Evolutionary conservation across 2,329 filamentous ascomycete genomes (phyloP).

Genomic region (Aspergillus sojae): DNA sequence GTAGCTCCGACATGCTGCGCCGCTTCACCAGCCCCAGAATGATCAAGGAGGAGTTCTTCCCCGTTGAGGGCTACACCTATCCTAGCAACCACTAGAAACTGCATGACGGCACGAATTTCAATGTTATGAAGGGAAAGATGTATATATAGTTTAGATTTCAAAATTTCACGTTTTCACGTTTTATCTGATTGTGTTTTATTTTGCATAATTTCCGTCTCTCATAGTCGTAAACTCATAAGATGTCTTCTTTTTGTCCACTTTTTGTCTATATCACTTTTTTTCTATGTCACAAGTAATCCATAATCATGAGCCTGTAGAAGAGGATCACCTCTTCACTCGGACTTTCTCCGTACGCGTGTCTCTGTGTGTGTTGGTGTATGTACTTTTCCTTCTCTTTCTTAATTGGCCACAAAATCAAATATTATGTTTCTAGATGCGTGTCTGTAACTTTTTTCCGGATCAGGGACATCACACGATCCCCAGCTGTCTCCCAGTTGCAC

Average conservation of each 20-base stretch:
- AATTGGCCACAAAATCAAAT: too few relatives aligned
- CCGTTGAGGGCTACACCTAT: slow-evolving; percentile 63
- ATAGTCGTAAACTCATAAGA: too few relatives aligned
- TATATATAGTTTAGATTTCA: not conserved
- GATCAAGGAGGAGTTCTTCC: slow-evolving; percentile 73
- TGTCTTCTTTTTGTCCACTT: too few relatives aligned
- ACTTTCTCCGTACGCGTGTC: too few relatives aligned
- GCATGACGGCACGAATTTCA: not conserved
- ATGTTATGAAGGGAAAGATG: not conserved
- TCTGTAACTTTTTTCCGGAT: not conserved
- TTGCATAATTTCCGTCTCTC: too few relatives aligned
- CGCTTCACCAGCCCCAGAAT: slow-evolving; percentile 66
- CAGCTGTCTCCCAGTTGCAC: not conserved
- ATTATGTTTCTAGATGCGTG: not conserved
- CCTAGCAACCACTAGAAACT: slow-evolving; percentile 59
- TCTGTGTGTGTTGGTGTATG: too few relatives aligned
- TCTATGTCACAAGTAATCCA: too few relatives aligned
- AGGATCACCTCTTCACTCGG: too few relatives aligned
- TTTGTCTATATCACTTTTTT: too few relatives aligned
- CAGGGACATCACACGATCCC: not conserved
- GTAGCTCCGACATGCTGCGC: slow-evolving; percentile 61
- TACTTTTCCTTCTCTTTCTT: too few relatives aligned
- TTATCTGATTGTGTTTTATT: too few relatives aligned
- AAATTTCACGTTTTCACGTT: not conserved
- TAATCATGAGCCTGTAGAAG: too few relatives aligned